Percentiles rank a stretch among this genome's conserved stretches.
phyloP scores from a whole-genome alignment of 2,329 filamentous ascomycete genomes.

The Pseudogymnoascus sp. region DNA sequence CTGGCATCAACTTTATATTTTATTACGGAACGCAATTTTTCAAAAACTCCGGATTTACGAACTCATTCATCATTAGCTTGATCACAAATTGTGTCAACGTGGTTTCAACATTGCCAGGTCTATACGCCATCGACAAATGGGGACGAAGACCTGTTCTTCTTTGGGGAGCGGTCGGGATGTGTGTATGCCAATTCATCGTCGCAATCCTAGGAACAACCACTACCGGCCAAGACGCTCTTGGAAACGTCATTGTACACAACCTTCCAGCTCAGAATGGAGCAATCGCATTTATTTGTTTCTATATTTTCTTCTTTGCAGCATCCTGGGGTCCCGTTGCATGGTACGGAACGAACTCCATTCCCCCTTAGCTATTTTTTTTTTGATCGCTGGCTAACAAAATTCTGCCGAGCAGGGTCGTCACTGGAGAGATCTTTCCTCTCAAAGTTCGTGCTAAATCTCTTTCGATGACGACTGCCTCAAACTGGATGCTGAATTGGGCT shows the following conservation, averaged over 20 bases:
- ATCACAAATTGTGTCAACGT: conserved; percentile 74
- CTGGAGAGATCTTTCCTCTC: conserved; percentile 62
- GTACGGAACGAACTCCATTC: conserved; percentile 25
- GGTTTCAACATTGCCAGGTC: conserved; percentile 64
- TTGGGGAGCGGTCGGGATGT: conserved; percentile 69
- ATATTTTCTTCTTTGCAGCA: conserved; percentile 73
- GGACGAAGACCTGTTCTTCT: conserved; percentile 69
- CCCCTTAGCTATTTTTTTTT: not conserved
- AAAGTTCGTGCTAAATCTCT: conserved; percentile 68
- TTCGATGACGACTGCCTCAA: conserved; percentile 67
- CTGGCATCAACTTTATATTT: conserved; percentile 69
- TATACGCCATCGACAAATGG: conserved; percentile 68
- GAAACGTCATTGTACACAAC: conserved; percentile 44
- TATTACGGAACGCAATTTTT: conserved; percentile 72
- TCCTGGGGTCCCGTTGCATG: conserved; percentile 72
- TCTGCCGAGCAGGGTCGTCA: conserved; percentile 53
- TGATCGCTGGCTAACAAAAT: conserved; percentile 15
- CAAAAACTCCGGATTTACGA: conserved; percentile 49
- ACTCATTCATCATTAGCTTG: conserved; percentile 62
- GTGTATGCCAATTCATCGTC: conserved; percentile 55
- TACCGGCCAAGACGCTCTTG: conserved; percentile 41
- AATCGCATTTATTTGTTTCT: conserved; percentile 59
- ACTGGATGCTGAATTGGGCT: conserved; percentile 73
- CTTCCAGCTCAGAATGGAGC: conserved; percentile 48
- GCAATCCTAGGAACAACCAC: conserved; percentile 56